Evolutionary conservation across 306 rosid species (phyloP), one percentile per base, ranked within the genome.

Genomic region (Castanopsis chinensis): DNA sequence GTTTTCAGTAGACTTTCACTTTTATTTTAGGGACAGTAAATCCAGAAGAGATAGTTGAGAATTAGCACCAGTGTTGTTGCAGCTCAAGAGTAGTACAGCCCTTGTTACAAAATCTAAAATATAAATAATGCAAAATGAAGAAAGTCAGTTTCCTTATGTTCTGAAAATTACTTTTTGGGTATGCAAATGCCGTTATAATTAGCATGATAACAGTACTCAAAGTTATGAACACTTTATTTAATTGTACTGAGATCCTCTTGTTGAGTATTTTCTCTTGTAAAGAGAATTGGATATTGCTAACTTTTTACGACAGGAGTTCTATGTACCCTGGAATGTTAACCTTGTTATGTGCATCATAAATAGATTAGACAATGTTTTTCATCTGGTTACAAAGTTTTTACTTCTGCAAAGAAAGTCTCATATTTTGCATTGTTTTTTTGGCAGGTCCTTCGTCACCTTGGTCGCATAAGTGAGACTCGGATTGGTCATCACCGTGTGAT

Each of bases 391-490:
- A 33, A 41, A 4, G n/a, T 56, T 43, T 21, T 41, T 61, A 19
- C 61, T 72, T 32, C 27, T 13, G 58, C 58, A 18, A 56, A 59
- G 45, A 58, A 45, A 32, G 55, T 12, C 13, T 77, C 8, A 14
- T 68, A 27, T 10, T 71, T 6, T 71, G 32, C 20, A 59, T 56
- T 70, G 21, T 76, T 84, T 54, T 35, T 67, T 77, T n/a, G 58
- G 61, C 90, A 94, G 99, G 99, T 94, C 79, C 95, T 94, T 80
- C 97, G 95, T 67, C 99, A 94, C 87, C 95, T 94, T 58, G 97
- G 99, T 25, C 97, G 97, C 30, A 83, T 92, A 73, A 94, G 75
- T 23, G 99, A 95, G 86, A 84, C 91, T 84, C 93, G 97, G 41
- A 76, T 91, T 35, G 97, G 98, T 32, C 92, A 88, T 86, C 89